These are phyloP conservation scores for Lactarius pseudohatsudake DNA, from an alignment of 768 basidiomycete species.

Conservation along the genomic window DNA sequence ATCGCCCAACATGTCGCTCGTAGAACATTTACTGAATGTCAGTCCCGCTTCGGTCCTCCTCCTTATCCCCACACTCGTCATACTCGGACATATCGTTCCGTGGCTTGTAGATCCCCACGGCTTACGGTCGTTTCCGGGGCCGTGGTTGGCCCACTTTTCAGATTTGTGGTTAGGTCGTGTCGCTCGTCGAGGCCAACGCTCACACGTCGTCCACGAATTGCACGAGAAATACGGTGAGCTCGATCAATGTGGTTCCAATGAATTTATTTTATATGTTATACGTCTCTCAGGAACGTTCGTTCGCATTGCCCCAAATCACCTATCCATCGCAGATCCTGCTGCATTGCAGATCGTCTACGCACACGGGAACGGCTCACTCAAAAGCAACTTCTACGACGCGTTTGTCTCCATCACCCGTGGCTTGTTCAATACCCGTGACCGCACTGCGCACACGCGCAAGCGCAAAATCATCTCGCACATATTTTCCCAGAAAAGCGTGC, in stretches of 20 bases:
- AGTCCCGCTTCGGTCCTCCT: constrained; percentile 3
- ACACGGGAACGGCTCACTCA: constrained; percentile 43
- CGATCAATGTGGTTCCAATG: not conserved
- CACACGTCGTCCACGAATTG: constrained; percentile 39
- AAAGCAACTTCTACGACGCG: constrained; percentile 47
- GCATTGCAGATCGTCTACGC: constrained; percentile 45
- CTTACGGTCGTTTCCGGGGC: constrained; percentile 42
- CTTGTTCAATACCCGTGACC: constrained; percentile 73
- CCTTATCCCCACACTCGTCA: constrained; percentile 27
- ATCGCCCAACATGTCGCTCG: constrained; percentile 10
- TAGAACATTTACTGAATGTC: not conserved
- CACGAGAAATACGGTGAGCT: constrained; percentile 44
- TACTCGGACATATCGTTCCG: constrained; percentile 36
- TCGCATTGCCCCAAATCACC: constrained; percentile 46
- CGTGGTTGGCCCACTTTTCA: constrained; percentile 40
- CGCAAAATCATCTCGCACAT: constrained; percentile 88
- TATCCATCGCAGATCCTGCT: constrained; percentile 47
- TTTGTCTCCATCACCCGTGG: constrained; percentile 49
- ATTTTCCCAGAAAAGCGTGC: constrained; percentile 80
- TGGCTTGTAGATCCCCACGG: constrained; percentile 37
- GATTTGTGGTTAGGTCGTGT: constrained; percentile 42
- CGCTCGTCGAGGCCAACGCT: constrained; percentile 38
- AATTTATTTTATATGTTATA: not conserved
- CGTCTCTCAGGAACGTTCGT: constrained; percentile 39
- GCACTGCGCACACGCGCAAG: constrained; percentile 76